Base-by-base conservation (phyloP, 257 asterid species). In the Solanum medicagineum region DNA sequence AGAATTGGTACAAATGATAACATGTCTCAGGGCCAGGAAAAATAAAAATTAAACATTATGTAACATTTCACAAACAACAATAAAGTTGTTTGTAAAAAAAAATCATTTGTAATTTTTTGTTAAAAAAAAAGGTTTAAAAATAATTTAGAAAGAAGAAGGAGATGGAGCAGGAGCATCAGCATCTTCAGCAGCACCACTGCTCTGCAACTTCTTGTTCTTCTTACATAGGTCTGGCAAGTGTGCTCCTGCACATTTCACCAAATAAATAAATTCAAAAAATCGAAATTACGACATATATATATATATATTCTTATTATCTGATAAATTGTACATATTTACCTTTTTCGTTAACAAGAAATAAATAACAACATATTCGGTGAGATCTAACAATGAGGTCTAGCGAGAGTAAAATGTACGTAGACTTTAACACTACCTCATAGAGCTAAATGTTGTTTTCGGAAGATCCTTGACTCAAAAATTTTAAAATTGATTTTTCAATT, bases 91-190 rank as follows among this genome's bases (percentile, higher is more conserved):
- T 77, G 47, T 77, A 26, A 51, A 51, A 15, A 2, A 17, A 59
- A 59, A 59, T 8, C 4, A 45, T 22, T 51, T 29, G 24, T 49
- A 49, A 10, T 20, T 2, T 4, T 17, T 17, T 12, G 24, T 7
- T 26, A 11, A 4, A 32, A 3, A 66, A 15, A 32, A 22, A 47
- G 42, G 81, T 47, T 5, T 0, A 57, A 71, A 24, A 2, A 20
- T 16, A 49, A 63, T 54, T 85, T 83, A 89, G 87, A 87, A 80
- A 59, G 66, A 20, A 17, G 89, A 80, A 57, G 93, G 91, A 42
- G 92, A 80, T 4, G 91, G 86, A 3, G 92, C 89, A 5, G 92
- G 88, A 29, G 90, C 90, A 54, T 53, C 71, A 13, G 85, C 89
- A n/a, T 22, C 68, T 74, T 47, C 71, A 60, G 55, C 60, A 17